These are phyloP conservation scores for Tricholoma terreum DNA, from an alignment of 768 basidiomycete genomes.

Conservation along the genomic window DNA sequence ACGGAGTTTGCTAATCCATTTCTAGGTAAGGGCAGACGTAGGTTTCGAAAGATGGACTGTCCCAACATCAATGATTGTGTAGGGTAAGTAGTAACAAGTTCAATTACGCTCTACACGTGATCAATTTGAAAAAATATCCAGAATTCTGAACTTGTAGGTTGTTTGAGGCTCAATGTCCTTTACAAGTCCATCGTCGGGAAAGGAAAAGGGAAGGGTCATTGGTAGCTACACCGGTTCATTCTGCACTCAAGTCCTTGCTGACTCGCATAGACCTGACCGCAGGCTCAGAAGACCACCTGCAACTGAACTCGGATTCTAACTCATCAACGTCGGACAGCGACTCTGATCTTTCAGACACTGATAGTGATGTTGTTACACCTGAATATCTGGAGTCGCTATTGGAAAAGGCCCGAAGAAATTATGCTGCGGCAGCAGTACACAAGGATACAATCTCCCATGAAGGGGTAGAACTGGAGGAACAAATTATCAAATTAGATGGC, in stretches of 20 bases:
- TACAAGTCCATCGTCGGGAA: slow-evolving; percentile 19
- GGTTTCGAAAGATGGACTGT: slow-evolving; percentile 4
- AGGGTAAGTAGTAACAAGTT: no score
- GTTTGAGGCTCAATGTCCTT: slow-evolving; percentile 12
- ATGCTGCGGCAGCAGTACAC: slow-evolving; percentile 30
- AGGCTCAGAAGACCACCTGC: neutral
- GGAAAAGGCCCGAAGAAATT: slow-evolving; percentile 56
- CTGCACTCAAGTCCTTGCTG: neutral
- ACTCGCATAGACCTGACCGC: neutral
- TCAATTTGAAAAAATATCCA: neutral
- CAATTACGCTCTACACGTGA: no score
- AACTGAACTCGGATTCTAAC: slow-evolving; percentile 3
- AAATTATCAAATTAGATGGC: slow-evolving; percentile 49
- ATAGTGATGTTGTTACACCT: slow-evolving; percentile 47
- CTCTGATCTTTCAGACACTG: slow-evolving; percentile 35
- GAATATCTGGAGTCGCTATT: slow-evolving; percentile 64
- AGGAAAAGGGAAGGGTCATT: slow-evolving; percentile 46
- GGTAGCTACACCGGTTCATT: slow-evolving; percentile 18
- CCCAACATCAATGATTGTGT: neutral
- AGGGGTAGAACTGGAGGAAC: slow-evolving; percentile 39
- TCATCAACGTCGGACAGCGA: slow-evolving; percentile 31
- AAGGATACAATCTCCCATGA: slow-evolving; percentile 18
- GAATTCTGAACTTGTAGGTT: no score
- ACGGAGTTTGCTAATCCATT: neutral
- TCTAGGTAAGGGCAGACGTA: slow-evolving; percentile 7